Conservation (phyloP, 805 yeast genomes). For the Nakazawaea pomicola region DNA sequence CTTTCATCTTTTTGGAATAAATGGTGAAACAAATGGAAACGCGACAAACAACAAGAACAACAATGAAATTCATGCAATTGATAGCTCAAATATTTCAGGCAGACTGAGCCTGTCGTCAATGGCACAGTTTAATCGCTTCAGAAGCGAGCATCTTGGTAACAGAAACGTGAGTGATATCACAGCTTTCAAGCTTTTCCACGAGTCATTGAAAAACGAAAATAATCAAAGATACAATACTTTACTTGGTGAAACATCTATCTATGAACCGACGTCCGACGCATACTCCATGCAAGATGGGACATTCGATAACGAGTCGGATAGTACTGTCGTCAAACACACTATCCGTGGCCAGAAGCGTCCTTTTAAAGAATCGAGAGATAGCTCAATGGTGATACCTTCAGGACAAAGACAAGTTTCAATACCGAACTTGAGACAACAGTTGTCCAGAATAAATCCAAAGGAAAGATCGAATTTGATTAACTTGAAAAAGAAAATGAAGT, state of each 20-base stretch:
- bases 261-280: not conserved
- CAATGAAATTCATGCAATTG: not conserved
- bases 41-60: not conserved
- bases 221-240: constrained; percentile 2
- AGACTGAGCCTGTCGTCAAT: constrained; percentile 3
- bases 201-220: constrained; percentile 9
- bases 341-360: constrained; percentile 7
- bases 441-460: constrained; percentile 8
- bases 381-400: constrained; percentile 5
- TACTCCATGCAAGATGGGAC: constrained; percentile 2
- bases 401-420: constrained; percentile 1
- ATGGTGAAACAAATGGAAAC: not conserved
- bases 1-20: constrained; percentile 1
- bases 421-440: constrained; percentile 9
- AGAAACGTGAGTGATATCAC: constrained; percentile 11
- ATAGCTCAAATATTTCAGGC: not conserved
- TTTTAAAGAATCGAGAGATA: constrained; percentile 9
- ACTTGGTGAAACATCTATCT: constrained; percentile 6
- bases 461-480: constrained; percentile 12
- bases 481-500: constrained; percentile 12
- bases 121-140: constrained; percentile 9
- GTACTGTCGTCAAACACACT: not conserved
- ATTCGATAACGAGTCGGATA: constrained; percentile 1
- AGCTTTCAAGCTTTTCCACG: constrained; percentile 7
- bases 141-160: constrained; percentile 8